Evolutionary conservation across 306 rosid genomes (phyloP), one percentile per base, ranked within the genome.

Genomic region (Malus asiatica): DNA sequence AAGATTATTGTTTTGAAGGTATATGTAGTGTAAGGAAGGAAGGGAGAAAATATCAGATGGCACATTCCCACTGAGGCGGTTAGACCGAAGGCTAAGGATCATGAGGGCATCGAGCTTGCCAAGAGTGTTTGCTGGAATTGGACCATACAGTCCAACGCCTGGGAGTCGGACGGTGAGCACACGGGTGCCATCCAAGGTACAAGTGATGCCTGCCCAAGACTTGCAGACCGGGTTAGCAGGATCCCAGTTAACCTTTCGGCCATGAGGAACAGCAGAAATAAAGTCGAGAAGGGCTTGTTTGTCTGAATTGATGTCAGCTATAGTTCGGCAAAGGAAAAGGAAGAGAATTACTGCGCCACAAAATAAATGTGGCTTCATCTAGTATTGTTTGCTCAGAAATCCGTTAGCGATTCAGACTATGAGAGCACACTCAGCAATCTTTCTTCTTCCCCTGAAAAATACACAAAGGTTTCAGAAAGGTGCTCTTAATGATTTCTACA

Each of bases 271-370:
- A 25, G 80, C 68, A 12, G 88, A 84, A 71, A 88, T 78, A 79
- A 93, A 93, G 61, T 86, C 82, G 71, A 93, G 96, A 38, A 93
- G 93, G 29, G 97, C 94, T 86, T 90, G 88, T 73, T 87, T 91
- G 79, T 93, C 97, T 32, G 94, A 86, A 79, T 83, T 66, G 58
- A 88, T 79, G 79, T 93, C 96, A 78, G 92, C 86, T 59, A 20
- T 52, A 12, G 81, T 76, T 66, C 45, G 82, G 62, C 77, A 51
- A 74, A 74, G 76, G 62, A 84, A 76, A 68, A 77, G 65, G 48
- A 88, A 84, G 74, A 85, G 48, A 35, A 73, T 81, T 22, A 80
- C 18, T 60, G 81, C 70, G 14, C 72, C 73, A 59, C 70, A 63
- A 80, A 77, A 4, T 73, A 78, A 52, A 13, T 60, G 76, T 68